These are phyloP conservation scores for Talaromyces trachyspermus DNA, from an alignment of 495 filamentous ascomycete genomes.

Conservation along the genomic window DNA sequence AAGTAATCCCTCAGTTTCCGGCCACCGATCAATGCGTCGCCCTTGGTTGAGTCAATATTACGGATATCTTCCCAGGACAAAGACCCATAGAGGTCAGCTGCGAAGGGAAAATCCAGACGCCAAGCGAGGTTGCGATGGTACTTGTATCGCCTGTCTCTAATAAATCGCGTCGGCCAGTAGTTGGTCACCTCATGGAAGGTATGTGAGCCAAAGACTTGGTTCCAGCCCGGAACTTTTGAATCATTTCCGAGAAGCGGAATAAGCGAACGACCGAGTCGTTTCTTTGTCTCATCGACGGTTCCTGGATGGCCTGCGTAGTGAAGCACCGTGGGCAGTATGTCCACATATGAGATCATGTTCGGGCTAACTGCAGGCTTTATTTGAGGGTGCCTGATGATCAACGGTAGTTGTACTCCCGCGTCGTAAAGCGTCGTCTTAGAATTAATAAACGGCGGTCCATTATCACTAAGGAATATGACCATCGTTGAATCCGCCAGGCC, in stretches of 20 bases:
- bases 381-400: conserved; percentile 23
- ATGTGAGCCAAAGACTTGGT: conserved; percentile 35
- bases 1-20: conserved; percentile 30
- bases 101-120: conserved; percentile 36
- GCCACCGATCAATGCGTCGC: conserved; percentile 23
- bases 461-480: conserved; percentile 36
- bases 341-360: conserved; percentile 35
- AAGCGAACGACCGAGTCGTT: conserved; percentile 21
- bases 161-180: conserved; percentile 35
- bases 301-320: conserved; percentile 21
- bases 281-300: background rate
- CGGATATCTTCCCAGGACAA: conserved; percentile 33
- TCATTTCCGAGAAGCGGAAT: conserved; percentile 23
- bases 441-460: conserved; percentile 37
- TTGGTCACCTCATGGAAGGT: conserved; percentile 40
- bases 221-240: conserved; percentile 10
- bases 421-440: conserved; percentile 40
- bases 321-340: conserved; percentile 34
- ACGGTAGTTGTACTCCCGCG: conserved; percentile 28
- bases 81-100: conserved; percentile 33
- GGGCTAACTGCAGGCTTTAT: conserved; percentile 18
- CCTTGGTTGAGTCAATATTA: background rate
- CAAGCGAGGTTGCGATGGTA: conserved; percentile 38
- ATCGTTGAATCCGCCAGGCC: conserved; percentile 25
- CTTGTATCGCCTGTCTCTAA: conserved; percentile 28